Evolutionary conservation across 768 basidiomycete species (phyloP).

Genomic region (Phaeolepiota aurea): DNA sequence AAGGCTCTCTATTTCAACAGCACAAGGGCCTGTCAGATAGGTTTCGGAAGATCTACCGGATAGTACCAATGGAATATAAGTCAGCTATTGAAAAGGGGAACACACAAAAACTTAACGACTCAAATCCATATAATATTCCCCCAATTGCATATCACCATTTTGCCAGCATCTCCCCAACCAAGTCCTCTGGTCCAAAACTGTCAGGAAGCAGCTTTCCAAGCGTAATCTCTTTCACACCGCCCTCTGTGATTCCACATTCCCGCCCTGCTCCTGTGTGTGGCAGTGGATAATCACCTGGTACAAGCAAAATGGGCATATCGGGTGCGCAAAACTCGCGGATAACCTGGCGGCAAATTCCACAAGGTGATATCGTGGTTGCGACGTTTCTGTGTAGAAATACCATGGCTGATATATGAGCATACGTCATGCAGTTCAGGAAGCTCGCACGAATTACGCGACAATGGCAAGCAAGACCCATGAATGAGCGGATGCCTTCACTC

Average conservation of each 20-base stretch:
- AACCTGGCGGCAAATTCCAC: constrained; percentile 91
- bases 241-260: constrained; percentile 34
- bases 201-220: constrained; percentile 70
- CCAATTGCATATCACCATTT: too few relatives aligned
- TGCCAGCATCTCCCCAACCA: too few relatives aligned
- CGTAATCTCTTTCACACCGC: constrained; percentile 55
- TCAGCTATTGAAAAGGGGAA: too few relatives aligned
- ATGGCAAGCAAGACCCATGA: constrained; percentile 76
- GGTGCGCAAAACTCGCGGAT: constrained; percentile 78
- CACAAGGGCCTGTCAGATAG: too few relatives aligned
- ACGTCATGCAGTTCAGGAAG: too few relatives aligned
- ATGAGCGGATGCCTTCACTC: constrained; percentile 73
- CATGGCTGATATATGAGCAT: constrained; percentile 10
- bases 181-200: constrained; percentile 85
- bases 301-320: constrained; percentile 64
- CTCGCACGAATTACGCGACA: too few relatives aligned
- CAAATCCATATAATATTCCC: too few relatives aligned
- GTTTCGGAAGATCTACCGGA: too few relatives aligned
- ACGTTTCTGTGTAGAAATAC: constrained; percentile 49
- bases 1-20: too few relatives aligned
- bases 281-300: constrained; percentile 55
- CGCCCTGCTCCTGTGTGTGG: constrained; percentile 20
- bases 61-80: too few relatives aligned
- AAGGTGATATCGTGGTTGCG: constrained; percentile 62
- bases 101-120: too few relatives aligned